Evolutionary conservation across 768 basidiomycete species (phyloP).

Genomic region (Gautieria morchelliformis): DNA sequence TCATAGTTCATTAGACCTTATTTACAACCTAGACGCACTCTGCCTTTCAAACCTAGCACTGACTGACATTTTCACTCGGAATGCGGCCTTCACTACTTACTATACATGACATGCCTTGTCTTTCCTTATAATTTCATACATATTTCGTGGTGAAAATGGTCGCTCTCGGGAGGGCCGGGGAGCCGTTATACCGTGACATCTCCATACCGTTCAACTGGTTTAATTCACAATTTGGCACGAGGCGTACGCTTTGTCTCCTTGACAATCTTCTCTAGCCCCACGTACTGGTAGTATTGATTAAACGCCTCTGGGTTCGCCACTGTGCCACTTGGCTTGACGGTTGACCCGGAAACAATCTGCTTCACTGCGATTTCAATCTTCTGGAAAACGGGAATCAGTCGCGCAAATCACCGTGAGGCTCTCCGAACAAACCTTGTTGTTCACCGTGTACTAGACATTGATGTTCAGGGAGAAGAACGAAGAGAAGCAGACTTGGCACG

Average conservation of each 20-base stretch:
- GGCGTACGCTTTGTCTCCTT: neutral
- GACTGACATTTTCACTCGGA: neutral
- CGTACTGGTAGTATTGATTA: constrained; percentile 53
- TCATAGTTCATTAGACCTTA: neutral
- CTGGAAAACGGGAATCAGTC: constrained; percentile 7
- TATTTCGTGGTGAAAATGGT: no score
- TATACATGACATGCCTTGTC: neutral
- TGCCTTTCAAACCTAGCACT: neutral
- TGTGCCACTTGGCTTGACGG: constrained; percentile 51
- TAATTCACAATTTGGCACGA: neutral
- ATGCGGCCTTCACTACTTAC: neutral
- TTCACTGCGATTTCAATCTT: constrained; percentile 76
- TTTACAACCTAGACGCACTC: neutral
- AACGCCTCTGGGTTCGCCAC: constrained; percentile 66
- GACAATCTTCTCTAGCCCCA: constrained; percentile 34
- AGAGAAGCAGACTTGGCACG: constrained; percentile 18
- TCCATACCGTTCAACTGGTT: neutral
- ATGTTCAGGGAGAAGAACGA: neutral
- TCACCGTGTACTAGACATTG: constrained; percentile 53
- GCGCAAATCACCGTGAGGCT: no score
- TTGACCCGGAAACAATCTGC: constrained; percentile 62
- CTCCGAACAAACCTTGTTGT: constrained; percentile 35
- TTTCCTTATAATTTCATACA: no score
- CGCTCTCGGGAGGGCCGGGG: no score
- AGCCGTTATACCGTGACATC: no score